Conservation (phyloP, 352 stramenopile species). For the Phytophthora fragariae region DNA sequence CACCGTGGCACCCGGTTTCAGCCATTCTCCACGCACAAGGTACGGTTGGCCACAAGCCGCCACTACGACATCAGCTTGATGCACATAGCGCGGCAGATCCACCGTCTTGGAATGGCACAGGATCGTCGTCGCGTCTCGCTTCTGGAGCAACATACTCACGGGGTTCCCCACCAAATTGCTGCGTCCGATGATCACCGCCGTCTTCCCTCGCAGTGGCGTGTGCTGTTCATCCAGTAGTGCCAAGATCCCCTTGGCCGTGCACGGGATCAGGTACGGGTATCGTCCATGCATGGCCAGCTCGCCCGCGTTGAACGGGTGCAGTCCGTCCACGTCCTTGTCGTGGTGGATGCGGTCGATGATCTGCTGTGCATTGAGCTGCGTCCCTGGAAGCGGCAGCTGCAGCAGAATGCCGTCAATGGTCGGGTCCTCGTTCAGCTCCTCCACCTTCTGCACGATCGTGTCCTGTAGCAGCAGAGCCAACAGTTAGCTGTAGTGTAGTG, state of each 20-base stretch:
- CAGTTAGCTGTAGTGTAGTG: too few relatives aligned
- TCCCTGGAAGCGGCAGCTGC: slow-evolving; percentile 93
- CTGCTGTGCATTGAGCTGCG: slow-evolving; percentile 91
- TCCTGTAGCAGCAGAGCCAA: slow-evolving; percentile 38
- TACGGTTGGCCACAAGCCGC: slow-evolving; percentile 96
- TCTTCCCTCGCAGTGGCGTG: slow-evolving; percentile 93
- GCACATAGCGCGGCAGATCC: slow-evolving; percentile 90
- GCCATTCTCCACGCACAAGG: slow-evolving; percentile 95
- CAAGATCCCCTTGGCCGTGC: slow-evolving; percentile 98
- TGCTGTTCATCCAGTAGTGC: slow-evolving; percentile 93
- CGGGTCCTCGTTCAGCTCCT: slow-evolving; percentile 78
- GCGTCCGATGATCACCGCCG: slow-evolving; percentile 97
- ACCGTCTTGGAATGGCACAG: slow-evolving; percentile 97
- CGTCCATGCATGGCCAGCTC: slow-evolving; percentile 88
- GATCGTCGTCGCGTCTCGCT: slow-evolving; percentile 97
- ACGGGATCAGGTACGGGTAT: slow-evolving; percentile 93
- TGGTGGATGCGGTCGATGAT: slow-evolving; percentile 95
- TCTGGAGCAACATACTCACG: slow-evolving; percentile 95
- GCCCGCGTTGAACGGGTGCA: slow-evolving; percentile 98
- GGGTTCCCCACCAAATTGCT: slow-evolving; percentile 98
- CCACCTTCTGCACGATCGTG: slow-evolving; percentile 69
- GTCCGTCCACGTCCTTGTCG: slow-evolving; percentile 98
- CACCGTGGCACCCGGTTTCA: slow-evolving; percentile 97
- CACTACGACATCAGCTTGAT: slow-evolving; percentile 97
- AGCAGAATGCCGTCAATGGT: slow-evolving; percentile 88